Percentiles rank a stretch among this genome's conserved stretches.
phyloP scores from a whole-genome alignment of 192 early-diverging fungal genomes.

The Coemansia sp. region DNA sequence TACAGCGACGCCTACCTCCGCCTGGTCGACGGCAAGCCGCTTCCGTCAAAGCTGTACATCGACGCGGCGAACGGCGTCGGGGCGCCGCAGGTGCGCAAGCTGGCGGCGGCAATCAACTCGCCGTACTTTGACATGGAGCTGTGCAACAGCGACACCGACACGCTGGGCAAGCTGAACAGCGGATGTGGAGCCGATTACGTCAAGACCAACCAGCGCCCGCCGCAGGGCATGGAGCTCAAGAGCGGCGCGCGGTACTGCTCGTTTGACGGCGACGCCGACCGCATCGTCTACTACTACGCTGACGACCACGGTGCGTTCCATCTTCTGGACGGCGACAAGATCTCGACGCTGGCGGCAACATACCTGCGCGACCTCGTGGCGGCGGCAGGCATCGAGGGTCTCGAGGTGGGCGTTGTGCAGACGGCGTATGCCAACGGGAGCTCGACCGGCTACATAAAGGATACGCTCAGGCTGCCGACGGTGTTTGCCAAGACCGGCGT shows the following conservation, averaged over 20 bases:
- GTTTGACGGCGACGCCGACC: slow-evolving; percentile 98
- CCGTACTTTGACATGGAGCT: slow-evolving; percentile 67
- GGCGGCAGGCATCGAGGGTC: slow-evolving; percentile 66
- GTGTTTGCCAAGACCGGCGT: slow-evolving; percentile 97
- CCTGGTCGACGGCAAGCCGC: slow-evolving; percentile 73
- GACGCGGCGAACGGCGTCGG: slow-evolving; percentile 98
- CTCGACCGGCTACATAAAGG: slow-evolving; percentile 89
- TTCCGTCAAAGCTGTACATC: slow-evolving; percentile 69
- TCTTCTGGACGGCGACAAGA: slow-evolving; percentile 98
- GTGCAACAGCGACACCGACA: slow-evolving; percentile 72
- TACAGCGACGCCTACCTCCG: slow-evolving; percentile 79
- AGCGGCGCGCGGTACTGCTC: slow-evolving; percentile 80
- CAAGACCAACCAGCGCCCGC: slow-evolving; percentile 84
- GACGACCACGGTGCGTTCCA: slow-evolving; percentile 79
- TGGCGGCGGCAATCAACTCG: slow-evolving; percentile 65
- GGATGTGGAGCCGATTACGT: slow-evolving; percentile 98
- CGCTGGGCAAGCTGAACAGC: slow-evolving; percentile 79
- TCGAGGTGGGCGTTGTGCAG: slow-evolving; percentile 95
- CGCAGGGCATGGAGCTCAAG: slow-evolving; percentile 64
- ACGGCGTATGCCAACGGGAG: slow-evolving; percentile 99
- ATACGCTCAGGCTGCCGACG: slow-evolving; percentile 89
- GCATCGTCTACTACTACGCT: slow-evolving; percentile 93
- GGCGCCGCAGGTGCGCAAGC: slow-evolving; percentile 81
- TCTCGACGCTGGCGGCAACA: slow-evolving; percentile 89
- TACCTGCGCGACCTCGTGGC: slow-evolving; percentile 91